Evolutionary conservation across 805 yeast species (phyloP), one percentile per base, ranked within the genome.

Genomic region (Ogataea zsoltii): DNA sequence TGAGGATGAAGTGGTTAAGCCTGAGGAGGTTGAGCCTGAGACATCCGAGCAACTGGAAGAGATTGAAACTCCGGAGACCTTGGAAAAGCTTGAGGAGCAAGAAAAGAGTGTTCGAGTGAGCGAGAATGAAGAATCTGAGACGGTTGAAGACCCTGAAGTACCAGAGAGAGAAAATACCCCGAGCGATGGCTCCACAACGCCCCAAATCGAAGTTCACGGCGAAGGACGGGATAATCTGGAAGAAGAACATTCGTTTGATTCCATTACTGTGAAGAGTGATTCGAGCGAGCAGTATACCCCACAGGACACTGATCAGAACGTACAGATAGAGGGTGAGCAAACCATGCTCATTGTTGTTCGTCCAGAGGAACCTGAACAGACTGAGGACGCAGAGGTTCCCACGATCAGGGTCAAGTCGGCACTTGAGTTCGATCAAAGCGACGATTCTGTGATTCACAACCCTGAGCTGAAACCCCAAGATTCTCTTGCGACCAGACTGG

Each of bases 351-450:
- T 38, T 18, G 34, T 30, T 7, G 41, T 38, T 19, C 34, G 10
- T 7, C 19, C 34, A 6, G 26, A 21, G 31, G 29, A 17, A 9
- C 5, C 25, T 21, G 39, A 45, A 18, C 26, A 32, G 23, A 26
- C 38, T 32, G 45, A 42, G 37, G 45, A 11, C 14, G 23, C 13
- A 6, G 7, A 11, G 6, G 25, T 29, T 23, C 45, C 23, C n/a
- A 31, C 43, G n/a, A 34, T 34, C 31, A 28, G n/a, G 35, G 45
- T 33, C 11, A 41, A 41, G 34, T 31, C 44, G 3, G 5, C 34
- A 36, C 26, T 11, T 30, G 34, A 30, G 3, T 18, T 13, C 34
- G 41, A 30, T n/a, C 18, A 32, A 10, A 32, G 18, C 13, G 31
- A 28, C 13, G 14, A 28, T 13, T 28, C 31, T 6, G 31, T 28